These are phyloP conservation scores for Fusarium udum DNA, from an alignment of 2,329 filamentous ascomycete genomes.

Conservation along the genomic window DNA sequence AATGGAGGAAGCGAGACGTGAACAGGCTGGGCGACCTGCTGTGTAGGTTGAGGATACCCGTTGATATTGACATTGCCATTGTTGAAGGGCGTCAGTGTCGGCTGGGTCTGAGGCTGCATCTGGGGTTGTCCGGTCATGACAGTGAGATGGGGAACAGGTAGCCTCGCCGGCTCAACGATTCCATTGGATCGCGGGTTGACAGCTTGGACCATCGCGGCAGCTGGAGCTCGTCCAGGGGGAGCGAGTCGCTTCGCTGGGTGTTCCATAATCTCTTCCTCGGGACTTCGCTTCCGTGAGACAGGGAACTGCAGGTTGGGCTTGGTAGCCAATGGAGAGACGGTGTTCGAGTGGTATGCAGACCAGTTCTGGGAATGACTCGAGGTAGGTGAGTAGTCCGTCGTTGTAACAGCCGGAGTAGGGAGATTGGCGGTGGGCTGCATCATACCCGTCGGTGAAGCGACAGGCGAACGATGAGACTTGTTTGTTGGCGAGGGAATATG, in stretches of 20 bases:
- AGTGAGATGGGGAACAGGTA: conserved; percentile 77
- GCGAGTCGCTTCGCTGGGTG: conserved; percentile 64
- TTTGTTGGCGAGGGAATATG: conserved; percentile 53
- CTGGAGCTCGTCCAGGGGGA: conserved; percentile 37
- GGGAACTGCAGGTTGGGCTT: conserved; percentile 56
- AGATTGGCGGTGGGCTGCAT: conserved; percentile 44
- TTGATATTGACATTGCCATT: conserved; percentile 47
- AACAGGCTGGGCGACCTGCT: conserved; percentile 44
- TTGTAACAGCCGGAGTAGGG: conserved; percentile 47
- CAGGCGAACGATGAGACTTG: conserved; percentile 55
- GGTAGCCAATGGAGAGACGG: conserved; percentile 59
- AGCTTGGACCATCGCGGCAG: conserved; percentile 21
- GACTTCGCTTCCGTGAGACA: conserved; percentile 59
- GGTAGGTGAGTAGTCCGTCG: conserved; percentile 53
- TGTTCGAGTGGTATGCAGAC: conserved; percentile 51
- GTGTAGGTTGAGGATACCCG: conserved; percentile 48
- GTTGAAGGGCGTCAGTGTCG: conserved; percentile 42
- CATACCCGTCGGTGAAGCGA: conserved; percentile 59
- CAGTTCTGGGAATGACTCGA: conserved; percentile 51
- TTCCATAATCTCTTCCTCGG: conserved; percentile 61
- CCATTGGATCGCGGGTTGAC: conserved; percentile 35
- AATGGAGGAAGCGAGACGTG: conserved; percentile 70
- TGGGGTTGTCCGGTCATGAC: conserved; percentile 61
- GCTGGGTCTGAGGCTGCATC: conserved; percentile 22
- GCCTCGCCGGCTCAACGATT: conserved; percentile 52